Conservation (phyloP, 2,329 filamentous ascomycete species). For the Cladosporium halotolerans region DNA sequence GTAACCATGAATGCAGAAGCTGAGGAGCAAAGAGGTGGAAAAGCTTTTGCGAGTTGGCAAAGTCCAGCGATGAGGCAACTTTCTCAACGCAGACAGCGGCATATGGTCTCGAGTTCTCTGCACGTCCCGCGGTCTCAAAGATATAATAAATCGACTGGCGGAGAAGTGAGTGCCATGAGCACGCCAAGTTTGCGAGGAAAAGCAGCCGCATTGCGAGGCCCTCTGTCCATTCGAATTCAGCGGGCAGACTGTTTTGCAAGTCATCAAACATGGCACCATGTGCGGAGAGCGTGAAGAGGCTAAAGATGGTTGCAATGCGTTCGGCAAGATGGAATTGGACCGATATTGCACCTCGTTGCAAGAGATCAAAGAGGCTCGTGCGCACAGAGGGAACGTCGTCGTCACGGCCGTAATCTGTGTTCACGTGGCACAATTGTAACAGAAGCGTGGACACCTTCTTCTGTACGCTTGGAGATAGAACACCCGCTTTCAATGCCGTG, state of each 20-base stretch:
- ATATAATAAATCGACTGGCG: constrained; percentile 87
- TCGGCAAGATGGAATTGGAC: constrained; percentile 72
- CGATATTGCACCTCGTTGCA: constrained; percentile 58
- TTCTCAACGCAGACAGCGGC: constrained; percentile 64
- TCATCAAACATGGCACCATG: constrained; percentile 84
- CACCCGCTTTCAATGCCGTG: constrained; percentile 58
- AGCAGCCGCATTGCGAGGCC: constrained; percentile 80
- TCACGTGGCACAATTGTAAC: constrained; percentile 59
- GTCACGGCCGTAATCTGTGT: constrained; percentile 60
- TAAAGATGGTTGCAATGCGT: constrained; percentile 67
- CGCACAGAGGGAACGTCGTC: constrained; percentile 52
- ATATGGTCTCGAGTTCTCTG: constrained; percentile 59
- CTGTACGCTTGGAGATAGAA: constrained; percentile 64
- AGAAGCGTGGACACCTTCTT: constrained; percentile 63
- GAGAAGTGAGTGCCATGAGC: constrained; percentile 77
- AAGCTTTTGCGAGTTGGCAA: constrained; percentile 62
- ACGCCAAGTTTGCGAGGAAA: constrained; percentile 69
- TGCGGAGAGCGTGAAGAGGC: constrained; percentile 70
- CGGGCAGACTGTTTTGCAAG: constrained; percentile 71
- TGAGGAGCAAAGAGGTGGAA: constrained; percentile 84
- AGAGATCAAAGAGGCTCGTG: constrained; percentile 67
- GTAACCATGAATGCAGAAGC: constrained; percentile 84
- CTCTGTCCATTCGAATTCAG: constrained; percentile 63
- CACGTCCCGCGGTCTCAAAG: constrained; percentile 78
- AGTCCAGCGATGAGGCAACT: constrained; percentile 59